Percentiles rank a stretch among this genome's conserved stretches.
phyloP scores from a whole-genome alignment of 1,284 basidiomycete species.

The Singerocomus inundabilis region DNA sequence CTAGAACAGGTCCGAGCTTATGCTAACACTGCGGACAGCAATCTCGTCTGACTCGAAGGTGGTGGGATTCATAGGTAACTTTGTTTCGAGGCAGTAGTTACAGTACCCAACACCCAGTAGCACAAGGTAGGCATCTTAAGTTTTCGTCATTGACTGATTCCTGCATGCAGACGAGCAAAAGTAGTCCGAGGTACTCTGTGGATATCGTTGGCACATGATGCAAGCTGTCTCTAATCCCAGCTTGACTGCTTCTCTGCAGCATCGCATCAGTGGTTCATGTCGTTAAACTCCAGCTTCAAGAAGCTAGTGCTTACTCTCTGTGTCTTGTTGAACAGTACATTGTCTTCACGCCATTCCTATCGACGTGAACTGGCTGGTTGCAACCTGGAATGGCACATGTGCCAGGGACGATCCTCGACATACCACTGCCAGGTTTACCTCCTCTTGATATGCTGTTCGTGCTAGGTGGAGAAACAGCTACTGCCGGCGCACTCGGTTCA shows the following conservation, averaged over 20 bases:
- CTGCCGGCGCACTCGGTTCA: constrained; percentile 9
- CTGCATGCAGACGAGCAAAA: constrained; percentile 34
- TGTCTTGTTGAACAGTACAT: constrained; percentile 33
- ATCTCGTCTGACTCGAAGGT: background rate
- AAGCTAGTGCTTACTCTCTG: constrained; percentile 29
- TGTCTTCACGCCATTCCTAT: constrained; percentile 29
- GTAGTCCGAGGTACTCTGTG: constrained; percentile 32
- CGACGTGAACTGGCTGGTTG: constrained; percentile 24
- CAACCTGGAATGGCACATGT: constrained; percentile 28
- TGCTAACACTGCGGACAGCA: background rate
- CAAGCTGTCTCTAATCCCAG: constrained; percentile 31
- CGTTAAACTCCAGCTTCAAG: background rate
- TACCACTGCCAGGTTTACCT: constrained; percentile 13
- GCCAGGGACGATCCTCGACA: constrained; percentile 13
- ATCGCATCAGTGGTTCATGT: constrained; percentile 7
- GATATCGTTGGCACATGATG: constrained; percentile 35
- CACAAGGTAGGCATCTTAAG: constrained; percentile 17
- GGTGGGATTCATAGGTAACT: background rate
- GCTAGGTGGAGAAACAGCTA: constrained; percentile 6
- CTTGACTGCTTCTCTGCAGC: constrained; percentile 31
- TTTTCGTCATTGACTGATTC: constrained; percentile 34
- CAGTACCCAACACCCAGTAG: background rate
- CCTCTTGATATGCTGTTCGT: constrained; percentile 12
- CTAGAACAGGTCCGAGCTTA: background rate
- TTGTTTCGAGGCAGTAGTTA: background rate